phyloP scores from a whole-genome alignment of 1,284 basidiomycete genomes.

The Anthracocystis walkeri region DNA sequence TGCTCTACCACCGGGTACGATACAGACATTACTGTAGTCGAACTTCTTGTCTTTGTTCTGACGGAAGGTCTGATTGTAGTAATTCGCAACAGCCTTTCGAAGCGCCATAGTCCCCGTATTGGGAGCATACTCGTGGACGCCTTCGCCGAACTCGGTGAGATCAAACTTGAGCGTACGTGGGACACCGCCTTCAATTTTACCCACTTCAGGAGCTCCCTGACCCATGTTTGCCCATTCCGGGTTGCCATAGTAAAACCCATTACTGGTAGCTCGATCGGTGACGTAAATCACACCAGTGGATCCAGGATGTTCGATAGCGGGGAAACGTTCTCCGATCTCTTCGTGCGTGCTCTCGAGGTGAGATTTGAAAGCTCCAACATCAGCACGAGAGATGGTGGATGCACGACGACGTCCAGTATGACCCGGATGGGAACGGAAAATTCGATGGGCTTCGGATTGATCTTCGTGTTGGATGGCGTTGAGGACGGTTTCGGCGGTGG shows the following conservation, averaged over 20 bases:
- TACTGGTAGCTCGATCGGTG: conserved; percentile 59
- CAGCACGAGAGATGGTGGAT: conserved; percentile 20
- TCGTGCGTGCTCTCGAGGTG: conserved; percentile 3
- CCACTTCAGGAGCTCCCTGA: conserved; percentile 70
- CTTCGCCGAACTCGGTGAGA: conserved; percentile 74
- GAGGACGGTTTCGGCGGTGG: conserved; percentile 26
- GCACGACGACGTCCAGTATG: conserved; percentile 34
- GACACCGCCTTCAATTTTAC: conserved; percentile 81
- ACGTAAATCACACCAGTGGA: conserved; percentile 74
- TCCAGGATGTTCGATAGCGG: conserved; percentile 68
- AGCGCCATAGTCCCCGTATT: conserved; percentile 86
- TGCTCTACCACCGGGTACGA: conserved; percentile 88
- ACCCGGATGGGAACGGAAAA: conserved; percentile 58
- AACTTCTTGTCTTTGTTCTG: conserved; percentile 83
- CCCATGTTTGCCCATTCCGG: conserved; percentile 54
- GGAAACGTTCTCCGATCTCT: conserved; percentile 37
- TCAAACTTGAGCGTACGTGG: conserved; percentile 75
- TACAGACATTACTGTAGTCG: conserved; percentile 86
- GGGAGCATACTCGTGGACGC: conserved; percentile 86
- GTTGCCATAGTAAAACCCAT: conserved; percentile 59
- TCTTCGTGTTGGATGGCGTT: conserved; percentile 44
- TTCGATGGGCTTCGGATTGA: conserved; percentile 60
- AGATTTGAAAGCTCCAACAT: conserved; percentile 7
- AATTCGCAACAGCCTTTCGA: conserved; percentile 56
- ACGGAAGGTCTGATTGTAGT: conserved; percentile 85